These are phyloP conservation scores for Pseudomonodictys pantanalensis DNA, from an alignment of 495 filamentous ascomycete genomes.

Conservation along the genomic window DNA sequence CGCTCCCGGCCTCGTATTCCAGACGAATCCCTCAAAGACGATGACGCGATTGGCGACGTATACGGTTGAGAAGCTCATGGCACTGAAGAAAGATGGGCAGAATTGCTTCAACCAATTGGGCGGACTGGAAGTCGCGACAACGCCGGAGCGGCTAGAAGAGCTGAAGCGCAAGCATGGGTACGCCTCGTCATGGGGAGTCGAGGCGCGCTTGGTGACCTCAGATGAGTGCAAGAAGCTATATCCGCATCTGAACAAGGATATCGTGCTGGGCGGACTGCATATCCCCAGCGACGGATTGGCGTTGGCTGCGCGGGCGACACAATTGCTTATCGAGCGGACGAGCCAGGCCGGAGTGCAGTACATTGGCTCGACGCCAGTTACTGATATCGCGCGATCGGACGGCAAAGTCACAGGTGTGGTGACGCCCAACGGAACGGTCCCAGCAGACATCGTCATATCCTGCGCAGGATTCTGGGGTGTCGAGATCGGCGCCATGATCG, in stretches of 20 bases:
- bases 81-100: slow-evolving; percentile 38
- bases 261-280: slow-evolving; percentile 48
- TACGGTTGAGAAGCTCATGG: slow-evolving; percentile 49
- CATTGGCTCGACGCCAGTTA: slow-evolving; percentile 47
- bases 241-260: slow-evolving; percentile 46
- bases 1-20: slow-evolving; percentile 53
- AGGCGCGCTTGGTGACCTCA: slow-evolving; percentile 43
- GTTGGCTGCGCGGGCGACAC: slow-evolving; percentile 50
- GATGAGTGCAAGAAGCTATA: slow-evolving; percentile 48
- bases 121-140: slow-evolving; percentile 52
- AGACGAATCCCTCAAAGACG: slow-evolving; percentile 50
- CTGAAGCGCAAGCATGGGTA: slow-evolving; percentile 54
- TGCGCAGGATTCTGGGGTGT: slow-evolving; percentile 58
- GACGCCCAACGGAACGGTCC: slow-evolving; percentile 42
- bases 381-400: slow-evolving; percentile 42
- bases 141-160: slow-evolving; percentile 48
- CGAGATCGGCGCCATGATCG: slow-evolving; percentile 52
- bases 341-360: slow-evolving; percentile 49
- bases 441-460: slow-evolving; percentile 50
- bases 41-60: slow-evolving; percentile 52
- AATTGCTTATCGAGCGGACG: slow-evolving; percentile 50
- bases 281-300: slow-evolving; percentile 53
- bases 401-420: slow-evolving; percentile 47
- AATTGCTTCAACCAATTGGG: slow-evolving; percentile 53
- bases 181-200: slow-evolving; percentile 49